phyloP scores from a whole-genome alignment of 148 eudicot species.

The Salicornia ramosissima region DNA sequence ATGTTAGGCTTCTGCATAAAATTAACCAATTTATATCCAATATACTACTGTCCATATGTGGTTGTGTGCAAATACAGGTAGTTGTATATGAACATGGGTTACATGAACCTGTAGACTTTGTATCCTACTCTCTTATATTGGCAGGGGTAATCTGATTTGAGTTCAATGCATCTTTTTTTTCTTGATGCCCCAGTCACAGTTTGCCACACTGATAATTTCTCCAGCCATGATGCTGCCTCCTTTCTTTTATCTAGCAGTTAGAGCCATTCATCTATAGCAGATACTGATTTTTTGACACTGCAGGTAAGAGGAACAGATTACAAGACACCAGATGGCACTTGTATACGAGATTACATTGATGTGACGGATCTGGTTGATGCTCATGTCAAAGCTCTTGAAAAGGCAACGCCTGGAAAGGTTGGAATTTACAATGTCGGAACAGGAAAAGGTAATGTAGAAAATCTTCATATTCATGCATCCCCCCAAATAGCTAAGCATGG shows the following conservation, averaged over 20 bases:
- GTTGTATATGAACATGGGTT: background rate
- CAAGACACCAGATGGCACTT: slow-evolving; percentile 80
- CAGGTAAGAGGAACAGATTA: slow-evolving; percentile 91
- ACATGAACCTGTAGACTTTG: background rate
- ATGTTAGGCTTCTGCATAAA: too few relatives aligned
- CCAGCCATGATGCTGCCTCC: background rate
- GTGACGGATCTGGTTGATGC: slow-evolving; percentile 97
- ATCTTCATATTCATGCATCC: background rate
- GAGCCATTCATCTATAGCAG: background rate
- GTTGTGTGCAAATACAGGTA: background rate
- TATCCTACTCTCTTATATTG: background rate
- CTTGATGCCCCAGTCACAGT: background rate
- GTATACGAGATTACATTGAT: slow-evolving; percentile 87
- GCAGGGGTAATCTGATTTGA: background rate
- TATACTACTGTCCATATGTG: background rate
- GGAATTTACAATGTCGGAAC: slow-evolving; percentile 98
- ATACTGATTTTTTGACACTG: slow-evolving; percentile 12
- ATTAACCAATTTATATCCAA: too few relatives aligned
- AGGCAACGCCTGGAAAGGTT: slow-evolving; percentile 65
- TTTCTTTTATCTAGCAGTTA: background rate
- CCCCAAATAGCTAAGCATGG: background rate
- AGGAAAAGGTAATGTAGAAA: slow-evolving; percentile 56
- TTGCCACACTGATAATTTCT: background rate
- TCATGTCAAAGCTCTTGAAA: slow-evolving; percentile 91
- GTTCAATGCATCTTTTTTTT: background rate